Conservation (phyloP, 2,329 filamentous ascomycete genomes). For the Paraphoma chrysanthemicola region DNA sequence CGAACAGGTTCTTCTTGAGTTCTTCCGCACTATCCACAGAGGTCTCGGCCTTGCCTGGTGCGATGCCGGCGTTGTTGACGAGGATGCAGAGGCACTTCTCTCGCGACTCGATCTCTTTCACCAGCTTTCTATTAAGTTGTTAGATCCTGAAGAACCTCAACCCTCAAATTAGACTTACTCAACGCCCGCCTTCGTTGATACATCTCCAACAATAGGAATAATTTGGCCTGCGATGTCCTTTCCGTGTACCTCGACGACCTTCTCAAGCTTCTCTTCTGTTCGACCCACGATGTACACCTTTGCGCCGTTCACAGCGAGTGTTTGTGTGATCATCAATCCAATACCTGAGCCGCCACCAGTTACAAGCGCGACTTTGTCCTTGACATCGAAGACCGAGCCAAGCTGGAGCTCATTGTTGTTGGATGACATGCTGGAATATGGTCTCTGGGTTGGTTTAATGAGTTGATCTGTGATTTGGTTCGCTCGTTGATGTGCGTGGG, state of each 20-base stretch:
- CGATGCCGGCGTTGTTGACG: slow-evolving; percentile 58
- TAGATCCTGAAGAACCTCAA: not conserved
- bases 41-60: slow-evolving; percentile 45
- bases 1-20: slow-evolving; percentile 54
- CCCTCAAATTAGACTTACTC: slow-evolving; percentile 26
- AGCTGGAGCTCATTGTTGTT: slow-evolving; percentile 45
- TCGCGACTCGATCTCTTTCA: slow-evolving; percentile 52
- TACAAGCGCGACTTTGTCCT: slow-evolving; percentile 50
- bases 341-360: slow-evolving; percentile 57
- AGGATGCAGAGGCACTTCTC: slow-evolving; percentile 56
- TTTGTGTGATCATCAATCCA: slow-evolving; percentile 56
- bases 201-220: slow-evolving; percentile 54
- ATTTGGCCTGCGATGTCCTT: slow-evolving; percentile 55
- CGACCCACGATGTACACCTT: slow-evolving; percentile 59
- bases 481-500: slow-evolving; percentile 8
- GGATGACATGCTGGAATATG: slow-evolving; percentile 35
- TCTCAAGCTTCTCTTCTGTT: slow-evolving; percentile 56
- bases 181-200: slow-evolving; percentile 54
- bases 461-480: slow-evolving; percentile 15
- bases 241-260: slow-evolving; percentile 52
- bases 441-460: slow-evolving; percentile 17
- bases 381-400: slow-evolving; percentile 45
- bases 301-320: slow-evolving; percentile 54
- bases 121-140: slow-evolving; percentile 39
- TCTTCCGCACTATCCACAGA: slow-evolving; percentile 52